Evolutionary conservation across 495 filamentous ascomycete species (phyloP), one percentile per base, ranked within the genome.

Genomic region (Amniculicola lignicola): DNA sequence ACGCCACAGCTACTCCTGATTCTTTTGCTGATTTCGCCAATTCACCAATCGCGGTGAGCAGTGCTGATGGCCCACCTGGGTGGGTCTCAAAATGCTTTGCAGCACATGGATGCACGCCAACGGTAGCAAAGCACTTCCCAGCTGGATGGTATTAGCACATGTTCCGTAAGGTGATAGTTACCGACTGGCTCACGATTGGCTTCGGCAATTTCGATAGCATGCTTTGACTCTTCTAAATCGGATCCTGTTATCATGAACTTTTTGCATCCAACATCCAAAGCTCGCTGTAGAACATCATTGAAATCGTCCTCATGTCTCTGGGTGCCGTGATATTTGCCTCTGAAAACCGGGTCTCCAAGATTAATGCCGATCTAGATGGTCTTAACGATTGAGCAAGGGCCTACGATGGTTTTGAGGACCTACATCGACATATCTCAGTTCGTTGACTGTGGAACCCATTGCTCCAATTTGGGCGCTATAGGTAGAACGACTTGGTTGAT

Each of bases 231-330:
- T 36, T 80, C 75, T 35, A 97, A 79, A 63, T 90, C 86, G 0
- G 87, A 91, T n/a, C 93, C 93, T 1, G 93, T 98, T 7, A 96
- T 82, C 76, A 98, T 90, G 59, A 97, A 82, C 61, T 95, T 96
- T 27, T 75, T 68, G 66, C 90, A 95, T 25, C 93, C 94, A 0
- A 82, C 82, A 44, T 86, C 80, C 16, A 77, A 65, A 3, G 89
- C 90, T 41, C 93, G 79, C 53, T 84, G 75, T 3, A 98, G 68
- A 10, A 97, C 88, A 44, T 82, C 82, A 4, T 77, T 69, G 4
- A 95, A 75, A 67, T 98, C 93, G 61, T 85, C 77, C 15, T 85
- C 84, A 65, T 98, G 93, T 10, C 77, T 79, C 64, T 86, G 74
- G 49, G 84, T 93, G 54, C 88, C 88, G 65, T 93, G 86, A 66